Evolutionary conservation across 768 basidiomycete species (phyloP), one percentile per base, ranked within the genome.

Genomic region (Mycena filopes): DNA sequence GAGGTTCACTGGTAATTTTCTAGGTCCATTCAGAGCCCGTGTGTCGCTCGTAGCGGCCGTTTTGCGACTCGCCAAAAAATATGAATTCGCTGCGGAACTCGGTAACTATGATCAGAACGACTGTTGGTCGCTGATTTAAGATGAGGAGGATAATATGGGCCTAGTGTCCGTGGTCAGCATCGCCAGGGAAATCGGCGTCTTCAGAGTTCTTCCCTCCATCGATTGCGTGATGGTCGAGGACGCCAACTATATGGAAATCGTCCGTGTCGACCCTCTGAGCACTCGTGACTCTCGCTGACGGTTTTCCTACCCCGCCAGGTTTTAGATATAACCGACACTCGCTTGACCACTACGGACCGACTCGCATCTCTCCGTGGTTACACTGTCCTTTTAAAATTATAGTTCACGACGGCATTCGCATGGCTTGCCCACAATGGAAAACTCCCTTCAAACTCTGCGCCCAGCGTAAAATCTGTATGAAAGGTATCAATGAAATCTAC

Each of bases 311-410:
- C 18, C 28, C 0, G 4, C 33, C 12, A 60, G 49, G 18, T 60
- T 6, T 33, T 60, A 21, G 9, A 45, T 33, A 21, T 16, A 15
- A n/a, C 29, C 7, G 59, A 55, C 20, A 3, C 25, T 20, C 7
- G 6, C 36, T 23, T 51, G 41, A 53, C 13, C 23, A 4, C 36
- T 3, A 20, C 1, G 16, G 51, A 55, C 26, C 51, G 45, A 2
- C 26, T 54, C 15, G 47, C 53, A 31, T 60, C 49, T 36, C 26
- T 48, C 1, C 51, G 29, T 4, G 60, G 53, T 13, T 41, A 55
- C 16, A 6, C 38, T 21, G 55, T 54, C 15, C 45, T 55, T n/a
- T n/a, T 47, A n/a, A 26, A 41, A 3, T 33, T 54, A 20, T 51
- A 62, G 36, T 38, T 51, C 2, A 4, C 11, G 12, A 53, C 42